These are phyloP conservation scores for Scopulariopsis brevicaulis DNA, from an alignment of 2,329 filamentous ascomycete species.

Conservation along the genomic window DNA sequence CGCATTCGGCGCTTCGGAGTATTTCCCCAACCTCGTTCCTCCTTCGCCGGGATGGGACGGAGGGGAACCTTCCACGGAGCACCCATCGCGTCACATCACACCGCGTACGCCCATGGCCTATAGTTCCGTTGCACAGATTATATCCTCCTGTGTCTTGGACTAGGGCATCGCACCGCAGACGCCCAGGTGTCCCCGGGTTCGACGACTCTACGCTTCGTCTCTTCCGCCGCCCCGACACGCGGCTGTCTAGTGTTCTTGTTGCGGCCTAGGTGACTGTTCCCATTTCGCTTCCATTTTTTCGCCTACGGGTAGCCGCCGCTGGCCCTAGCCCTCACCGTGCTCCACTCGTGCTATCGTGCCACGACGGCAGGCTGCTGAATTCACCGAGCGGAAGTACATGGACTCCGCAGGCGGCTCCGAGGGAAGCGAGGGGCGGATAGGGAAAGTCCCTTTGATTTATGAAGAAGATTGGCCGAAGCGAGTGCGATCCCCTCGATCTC, in stretches of 20 bases:
- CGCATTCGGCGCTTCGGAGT: not conserved
- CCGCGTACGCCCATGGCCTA: not conserved
- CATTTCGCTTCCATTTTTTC: not conserved
- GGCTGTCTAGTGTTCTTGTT: not conserved
- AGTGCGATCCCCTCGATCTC: not conserved
- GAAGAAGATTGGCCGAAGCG: not conserved
- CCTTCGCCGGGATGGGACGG: not conserved
- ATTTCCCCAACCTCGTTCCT: not conserved
- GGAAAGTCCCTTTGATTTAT: not conserved
- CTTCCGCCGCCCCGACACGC: not conserved
- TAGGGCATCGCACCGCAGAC: not conserved
- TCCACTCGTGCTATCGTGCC: not conserved
- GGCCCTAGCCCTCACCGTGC: not conserved
- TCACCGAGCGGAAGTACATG: not conserved
- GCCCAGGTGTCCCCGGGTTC: not conserved
- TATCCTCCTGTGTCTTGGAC: not conserved
- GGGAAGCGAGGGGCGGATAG: not conserved
- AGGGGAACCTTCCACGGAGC: not conserved
- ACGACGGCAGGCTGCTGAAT: not conserved
- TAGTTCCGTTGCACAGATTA: not conserved
- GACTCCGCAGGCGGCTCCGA: not conserved
- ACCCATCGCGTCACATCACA: not conserved
- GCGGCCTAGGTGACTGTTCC: not conserved
- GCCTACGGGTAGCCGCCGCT: not conserved
- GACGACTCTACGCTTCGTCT: not conserved